phyloP scores from a whole-genome alignment of 1,139 yeast genomes.

The Kurtzmaniella quercitrusa region DNA sequence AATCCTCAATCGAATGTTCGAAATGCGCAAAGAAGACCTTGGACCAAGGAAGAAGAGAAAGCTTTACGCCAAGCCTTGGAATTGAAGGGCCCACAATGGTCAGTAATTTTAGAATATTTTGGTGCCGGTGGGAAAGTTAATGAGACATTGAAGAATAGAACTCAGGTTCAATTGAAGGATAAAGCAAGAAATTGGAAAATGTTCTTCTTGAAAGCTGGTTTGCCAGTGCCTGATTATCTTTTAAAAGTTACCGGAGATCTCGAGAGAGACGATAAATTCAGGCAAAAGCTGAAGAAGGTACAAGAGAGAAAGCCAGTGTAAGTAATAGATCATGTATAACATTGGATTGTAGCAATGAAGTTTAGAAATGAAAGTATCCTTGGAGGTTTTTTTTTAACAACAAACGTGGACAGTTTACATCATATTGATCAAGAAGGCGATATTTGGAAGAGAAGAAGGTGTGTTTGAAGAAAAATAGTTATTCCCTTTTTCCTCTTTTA shows the following conservation, averaged over 20 bases:
- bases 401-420: too few species aligned
- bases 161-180: constrained; percentile 89
- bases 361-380: too few species aligned
- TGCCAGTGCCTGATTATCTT: constrained; percentile 74
- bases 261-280: constrained; percentile 47
- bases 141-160: constrained; percentile 79
- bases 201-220: constrained; percentile 67
- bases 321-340: not conserved
- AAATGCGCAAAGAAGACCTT: constrained; percentile 53
- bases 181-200: constrained; percentile 94
- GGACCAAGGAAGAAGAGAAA: constrained; percentile 88
- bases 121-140: constrained; percentile 90
- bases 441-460: too few species aligned
- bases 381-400: too few species aligned
- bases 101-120: constrained; percentile 77
- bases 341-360: too few species aligned
- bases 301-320: not conserved
- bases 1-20: constrained; percentile 26
- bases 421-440: too few species aligned
- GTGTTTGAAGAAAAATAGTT: too few species aligned
- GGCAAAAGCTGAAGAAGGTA: constrained; percentile 12
- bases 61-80: constrained; percentile 81
- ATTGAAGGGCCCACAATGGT: constrained; percentile 89
- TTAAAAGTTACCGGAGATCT: constrained; percentile 83
- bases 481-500: too few species aligned